These are phyloP conservation scores for Teunomyces lycoperdinae DNA, from an alignment of 805 yeast species.

Conservation along the genomic window DNA sequence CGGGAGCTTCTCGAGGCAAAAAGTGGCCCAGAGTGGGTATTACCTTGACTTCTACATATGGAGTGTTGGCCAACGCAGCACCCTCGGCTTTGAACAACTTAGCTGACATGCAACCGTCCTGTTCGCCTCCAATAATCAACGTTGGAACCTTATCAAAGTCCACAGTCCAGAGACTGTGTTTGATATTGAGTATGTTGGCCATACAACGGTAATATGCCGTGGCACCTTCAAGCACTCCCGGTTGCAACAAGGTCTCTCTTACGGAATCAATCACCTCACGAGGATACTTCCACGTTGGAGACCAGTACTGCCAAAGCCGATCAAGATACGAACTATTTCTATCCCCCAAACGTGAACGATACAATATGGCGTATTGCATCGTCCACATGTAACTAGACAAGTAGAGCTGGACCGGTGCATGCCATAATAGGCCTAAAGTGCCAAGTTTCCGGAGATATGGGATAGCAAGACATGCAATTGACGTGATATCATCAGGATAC, in stretches of 20 bases:
- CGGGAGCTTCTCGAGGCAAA: constrained; percentile 39
- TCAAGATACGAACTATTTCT: constrained; percentile 24
- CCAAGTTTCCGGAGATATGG: constrained; percentile 32
- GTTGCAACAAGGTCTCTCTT: constrained; percentile 22
- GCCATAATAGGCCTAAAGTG: constrained; percentile 25
- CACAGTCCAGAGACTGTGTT: constrained; percentile 18
- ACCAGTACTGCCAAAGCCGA: constrained; percentile 36
- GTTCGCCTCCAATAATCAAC: constrained; percentile 32
- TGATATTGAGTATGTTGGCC: constrained; percentile 12
- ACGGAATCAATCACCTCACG: constrained; percentile 24
- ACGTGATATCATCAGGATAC: constrained; percentile 33
- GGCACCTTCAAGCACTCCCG: constrained; percentile 28
- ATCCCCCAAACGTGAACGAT: constrained; percentile 19
- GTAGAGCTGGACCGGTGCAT: constrained; percentile 35
- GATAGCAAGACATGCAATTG: constrained; percentile 37
- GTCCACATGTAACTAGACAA: constrained; percentile 34
- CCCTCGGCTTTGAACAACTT: constrained; percentile 25
- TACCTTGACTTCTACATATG: constrained; percentile 23
- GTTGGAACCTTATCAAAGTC: constrained; percentile 37
- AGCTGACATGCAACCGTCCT: constrained; percentile 39
- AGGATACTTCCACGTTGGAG: constrained; percentile 36
- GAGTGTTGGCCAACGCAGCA: constrained; percentile 13
- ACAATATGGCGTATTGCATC: constrained; percentile 30
- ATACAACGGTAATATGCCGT: constrained; percentile 40
- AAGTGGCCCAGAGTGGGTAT: constrained; percentile 35